A percentile compares a stretch with the other conserved stretches of the same genome.
These are phyloP conservation scores for Gaultheria prostrata DNA, from an alignment of 148 eudicot species.

Conservation along the genomic window DNA sequence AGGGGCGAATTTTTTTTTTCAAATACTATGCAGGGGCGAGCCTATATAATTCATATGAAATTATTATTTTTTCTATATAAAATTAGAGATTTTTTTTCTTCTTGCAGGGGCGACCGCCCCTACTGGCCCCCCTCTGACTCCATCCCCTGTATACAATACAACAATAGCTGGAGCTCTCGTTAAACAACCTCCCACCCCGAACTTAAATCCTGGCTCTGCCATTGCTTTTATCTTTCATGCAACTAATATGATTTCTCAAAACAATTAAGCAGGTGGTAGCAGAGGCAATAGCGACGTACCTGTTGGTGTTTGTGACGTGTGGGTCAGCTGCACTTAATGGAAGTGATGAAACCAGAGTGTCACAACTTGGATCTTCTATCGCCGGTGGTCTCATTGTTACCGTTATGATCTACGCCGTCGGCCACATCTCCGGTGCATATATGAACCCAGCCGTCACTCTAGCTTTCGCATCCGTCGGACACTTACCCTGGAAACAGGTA, in stretches of 20 bases:
- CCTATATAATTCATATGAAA: no score
- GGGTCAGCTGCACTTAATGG: conserved; percentile 54
- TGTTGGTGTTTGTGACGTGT: conserved; percentile 66
- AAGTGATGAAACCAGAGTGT: conserved; percentile 34
- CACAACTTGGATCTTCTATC: conserved; percentile 54
- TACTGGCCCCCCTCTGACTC: no score
- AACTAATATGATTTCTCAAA: background rate
- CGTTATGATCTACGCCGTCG: conserved; percentile 75
- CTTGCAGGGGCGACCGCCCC: no score
- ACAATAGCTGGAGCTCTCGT: no score
- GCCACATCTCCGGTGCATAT: conserved; percentile 79
- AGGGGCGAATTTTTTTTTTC: no score
- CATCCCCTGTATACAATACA: no score
- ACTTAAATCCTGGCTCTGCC: no score
- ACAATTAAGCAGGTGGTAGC: conserved; percentile 48
- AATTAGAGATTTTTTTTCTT: no score
- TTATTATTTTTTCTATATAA: no score
- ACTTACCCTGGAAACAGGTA: conserved; percentile 67
- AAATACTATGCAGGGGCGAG: no score
- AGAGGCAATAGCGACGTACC: conserved; percentile 55
- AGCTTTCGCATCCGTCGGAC: conserved; percentile 60
- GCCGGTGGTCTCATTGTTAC: conserved; percentile 72
- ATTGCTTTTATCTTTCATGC: no score
- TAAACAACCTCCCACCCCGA: no score
- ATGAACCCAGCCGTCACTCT: conserved; percentile 85